These are phyloP conservation scores for Linum trigynum DNA, from an alignment of 345 rosid species.

Conservation along the genomic window DNA sequence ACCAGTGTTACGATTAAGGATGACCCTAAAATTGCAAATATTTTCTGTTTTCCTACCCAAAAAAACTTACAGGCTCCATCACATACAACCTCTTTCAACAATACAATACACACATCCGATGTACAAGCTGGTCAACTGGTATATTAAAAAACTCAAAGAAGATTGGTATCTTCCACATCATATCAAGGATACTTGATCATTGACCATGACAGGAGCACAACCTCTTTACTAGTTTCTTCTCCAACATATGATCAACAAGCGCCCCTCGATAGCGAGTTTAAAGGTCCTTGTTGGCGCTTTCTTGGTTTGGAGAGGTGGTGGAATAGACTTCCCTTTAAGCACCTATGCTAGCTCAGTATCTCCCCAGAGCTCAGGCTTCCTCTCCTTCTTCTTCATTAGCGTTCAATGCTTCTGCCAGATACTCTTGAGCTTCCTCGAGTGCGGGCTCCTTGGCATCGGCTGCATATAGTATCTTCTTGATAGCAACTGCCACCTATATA, in stretches of 20 bases:
- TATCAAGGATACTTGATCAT: too few species aligned
- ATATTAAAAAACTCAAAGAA: too few species aligned
- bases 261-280: background rate
- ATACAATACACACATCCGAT: too few species aligned
- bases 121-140: too few species aligned
- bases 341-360: background rate
- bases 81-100: too few species aligned
- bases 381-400: conserved; percentile 29
- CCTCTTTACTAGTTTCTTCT: background rate
- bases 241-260: background rate
- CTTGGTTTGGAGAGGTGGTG: background rate
- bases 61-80: too few species aligned
- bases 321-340: background rate
- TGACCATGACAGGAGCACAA: background rate
- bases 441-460: conserved; percentile 70
- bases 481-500: conserved; percentile 56
- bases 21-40: too few species aligned
- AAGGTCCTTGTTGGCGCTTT: background rate
- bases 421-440: conserved; percentile 78
- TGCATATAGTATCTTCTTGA: conserved; percentile 83
- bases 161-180: too few species aligned
- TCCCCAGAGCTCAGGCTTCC: conserved; percentile 11
- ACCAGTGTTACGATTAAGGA: too few species aligned
- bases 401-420: conserved; percentile 30
- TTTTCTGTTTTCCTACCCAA: too few species aligned